Base-by-base conservation (phyloP, 2,329 filamentous ascomycete species). In the Karstenula rhodostoma region DNA sequence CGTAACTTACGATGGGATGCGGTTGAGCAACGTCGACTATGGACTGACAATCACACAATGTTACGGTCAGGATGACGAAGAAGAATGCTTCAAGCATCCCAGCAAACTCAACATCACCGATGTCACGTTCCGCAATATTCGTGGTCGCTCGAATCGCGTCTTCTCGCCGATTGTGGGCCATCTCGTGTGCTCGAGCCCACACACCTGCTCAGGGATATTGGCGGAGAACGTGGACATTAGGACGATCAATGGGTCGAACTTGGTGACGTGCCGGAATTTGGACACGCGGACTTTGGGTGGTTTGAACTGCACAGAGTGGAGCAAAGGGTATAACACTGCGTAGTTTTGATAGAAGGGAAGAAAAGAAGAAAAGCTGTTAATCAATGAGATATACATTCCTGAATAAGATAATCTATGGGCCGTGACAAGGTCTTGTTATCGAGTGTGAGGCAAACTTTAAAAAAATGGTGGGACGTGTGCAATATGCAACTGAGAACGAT, bases 1-100 rank as follows among this genome's bases (percentile, higher is more conserved):
- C 71, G 83, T 91, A 60, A 90, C 88, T 0, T 91, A 89, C 72
- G 85, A 90, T 59, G 82, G 80, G 2, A 88, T 90, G 78, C 70
- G 78, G 43, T 80, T 88, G 61, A 75, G 81, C 40, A 89, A 90
- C 60, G 87, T 89, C 62, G 88, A 90, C 69, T 88, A 87, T 67
- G 86, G 85, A 2, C 86, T 89, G 63, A 85, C 88, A 61, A 79
- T 89, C 49, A 86, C 86, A 22, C 87, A 89, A 71, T 89, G 87
- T 78, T 88, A 89, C 61, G 86, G 86, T 9, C 86, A 89, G 75
- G 84, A 80, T 60, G 89, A 89, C 68, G 69, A 85, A 52, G 88
- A 86, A 2, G 80, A 88, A 22, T 89, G 87, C 76, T 82, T 85
- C 48, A 67, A 85, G 40, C 47, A 49, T 22, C 47, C 47, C 4